Conservation (phyloP, 371 early-diverging fungal genomes). For the Mucor velutinosus region DNA sequence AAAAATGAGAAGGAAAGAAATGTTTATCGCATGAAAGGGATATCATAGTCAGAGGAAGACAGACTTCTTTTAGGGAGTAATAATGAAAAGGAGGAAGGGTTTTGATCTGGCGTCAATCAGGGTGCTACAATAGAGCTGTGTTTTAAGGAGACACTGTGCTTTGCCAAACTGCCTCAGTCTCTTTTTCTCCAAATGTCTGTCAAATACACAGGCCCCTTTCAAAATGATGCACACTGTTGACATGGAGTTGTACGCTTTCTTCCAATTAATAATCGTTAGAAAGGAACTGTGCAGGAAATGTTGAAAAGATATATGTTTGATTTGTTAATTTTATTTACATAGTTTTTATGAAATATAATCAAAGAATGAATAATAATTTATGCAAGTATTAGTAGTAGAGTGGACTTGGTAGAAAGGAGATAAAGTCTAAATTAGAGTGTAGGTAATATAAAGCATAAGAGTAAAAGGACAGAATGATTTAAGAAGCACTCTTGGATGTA, state of each 20-base stretch:
- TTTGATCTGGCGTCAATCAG: neutral
- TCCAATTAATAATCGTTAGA: too few species aligned
- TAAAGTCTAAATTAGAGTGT: neutral
- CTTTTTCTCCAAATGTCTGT: neutral
- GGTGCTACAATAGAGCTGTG: neutral
- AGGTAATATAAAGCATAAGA: neutral
- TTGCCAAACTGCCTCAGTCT: neutral
- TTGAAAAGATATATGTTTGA: neutral
- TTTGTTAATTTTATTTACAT: neutral
- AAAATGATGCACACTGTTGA: too few species aligned
- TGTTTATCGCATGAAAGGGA: neutral
- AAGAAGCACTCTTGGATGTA: conserved; percentile 30
- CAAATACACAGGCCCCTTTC: too few species aligned
- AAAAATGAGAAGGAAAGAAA: neutral
- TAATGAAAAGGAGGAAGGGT: neutral
- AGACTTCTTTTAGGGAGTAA: neutral
- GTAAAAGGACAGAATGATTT: neutral
- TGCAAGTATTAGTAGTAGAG: neutral
- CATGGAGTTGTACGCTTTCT: too few species aligned
- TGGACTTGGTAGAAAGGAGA: neutral
- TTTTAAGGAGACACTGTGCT: neutral
- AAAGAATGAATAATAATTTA: neutral
- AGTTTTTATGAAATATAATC: neutral
- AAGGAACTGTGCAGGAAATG: neutral
- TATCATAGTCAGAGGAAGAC: neutral